phyloP scores from a whole-genome alignment of 2,329 filamentous ascomycete genomes.

The Phaeophleospora eucalypticola region DNA sequence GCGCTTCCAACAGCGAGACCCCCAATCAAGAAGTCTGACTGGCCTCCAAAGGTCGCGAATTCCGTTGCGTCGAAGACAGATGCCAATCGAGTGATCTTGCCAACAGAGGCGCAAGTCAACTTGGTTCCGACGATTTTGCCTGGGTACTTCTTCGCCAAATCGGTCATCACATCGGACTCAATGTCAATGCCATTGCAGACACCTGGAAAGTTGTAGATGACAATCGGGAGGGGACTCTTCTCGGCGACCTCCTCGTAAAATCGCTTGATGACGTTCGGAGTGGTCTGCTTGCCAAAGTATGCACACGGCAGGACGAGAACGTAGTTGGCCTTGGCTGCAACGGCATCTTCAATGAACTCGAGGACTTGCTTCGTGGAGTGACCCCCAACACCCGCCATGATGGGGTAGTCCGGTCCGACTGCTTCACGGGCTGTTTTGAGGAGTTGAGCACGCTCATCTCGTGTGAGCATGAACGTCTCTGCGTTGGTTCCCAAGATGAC shows the following conservation, averaged over 20 bases:
- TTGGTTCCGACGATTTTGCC: conserved; percentile 66
- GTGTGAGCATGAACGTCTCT: conserved; percentile 45
- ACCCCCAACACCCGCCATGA: conserved; percentile 44
- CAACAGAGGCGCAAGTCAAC: conserved; percentile 69
- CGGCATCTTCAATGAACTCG: conserved; percentile 41
- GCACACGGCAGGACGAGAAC: conserved; percentile 41
- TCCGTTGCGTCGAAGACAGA: conserved; percentile 47
- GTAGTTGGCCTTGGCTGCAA: conserved; percentile 40
- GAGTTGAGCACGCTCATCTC: conserved; percentile 39
- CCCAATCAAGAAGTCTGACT: conserved; percentile 65
- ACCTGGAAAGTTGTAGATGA: conserved; percentile 71
- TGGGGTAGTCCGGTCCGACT: conserved; percentile 39
- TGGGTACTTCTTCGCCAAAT: conserved; percentile 49
- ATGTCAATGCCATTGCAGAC: conserved; percentile 65
- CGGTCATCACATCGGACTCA: conserved; percentile 60
- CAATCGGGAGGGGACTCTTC: conserved; percentile 41
- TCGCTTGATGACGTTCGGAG: conserved; percentile 37
- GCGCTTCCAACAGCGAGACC: conserved; percentile 51
- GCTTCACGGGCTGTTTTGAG: conserved; percentile 40
- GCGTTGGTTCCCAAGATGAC: conserved; percentile 47
- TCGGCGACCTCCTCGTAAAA: conserved; percentile 52
- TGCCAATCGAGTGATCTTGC: conserved; percentile 63
- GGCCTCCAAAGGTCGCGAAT: conserved; percentile 68
- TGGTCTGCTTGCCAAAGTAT: conserved; percentile 45
- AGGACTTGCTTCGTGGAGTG: conserved; percentile 43